Evolutionary conservation across 225 moss, liverwort and hornwort species (phyloP), one percentile per base, ranked within the genome.

Genomic region (Lunularia cruciata): DNA sequence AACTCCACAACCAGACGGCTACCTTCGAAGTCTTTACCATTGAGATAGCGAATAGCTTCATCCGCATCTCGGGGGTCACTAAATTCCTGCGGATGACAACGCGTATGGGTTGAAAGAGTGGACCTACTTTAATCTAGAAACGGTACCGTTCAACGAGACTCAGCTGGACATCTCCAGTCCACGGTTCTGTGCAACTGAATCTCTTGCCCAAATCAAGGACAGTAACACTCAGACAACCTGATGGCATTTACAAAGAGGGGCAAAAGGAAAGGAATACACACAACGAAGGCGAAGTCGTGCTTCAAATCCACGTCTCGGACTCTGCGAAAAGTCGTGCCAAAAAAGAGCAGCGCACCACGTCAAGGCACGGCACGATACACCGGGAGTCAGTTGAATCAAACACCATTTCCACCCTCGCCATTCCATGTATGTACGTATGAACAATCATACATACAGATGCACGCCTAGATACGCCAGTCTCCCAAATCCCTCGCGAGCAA

Each of bases 401-500:
- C 76, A 84, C 89, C 83, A 92, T 84, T 84, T 89, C 87, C 87
- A 86, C 78, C 98, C 83, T 89, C 60, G 88, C 85, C 88, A 91
- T 84, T 98, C 91, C 91, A 93, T 91, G 90, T 73, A 85, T 84
- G 89, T 83, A 89, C 85, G 86, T 88, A 85, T 76, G 95, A 76
- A 84, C 87, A 91, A 85, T 88, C 88, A 91, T 85, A 91, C 91
- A 98, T 87, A 93, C 84, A 91, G 83, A 91, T 83, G 89, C 92
- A 92, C 95, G 93, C 93, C 95, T 98, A 96, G 90, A 86, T 96
- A 87, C 92, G 90, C 92, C 95, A 93, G 93, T 81, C 93, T 98
- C 98, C 93, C 93, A 79, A 84, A 72, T 83, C 89, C 98, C 89
- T 93, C 86, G 93, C 93, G 89, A 98, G 91, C 80, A 89, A 86